These are phyloP conservation scores for Zasmidium citrigriseum DNA, from an alignment of 2,329 filamentous ascomycete species.

Conservation along the genomic window DNA sequence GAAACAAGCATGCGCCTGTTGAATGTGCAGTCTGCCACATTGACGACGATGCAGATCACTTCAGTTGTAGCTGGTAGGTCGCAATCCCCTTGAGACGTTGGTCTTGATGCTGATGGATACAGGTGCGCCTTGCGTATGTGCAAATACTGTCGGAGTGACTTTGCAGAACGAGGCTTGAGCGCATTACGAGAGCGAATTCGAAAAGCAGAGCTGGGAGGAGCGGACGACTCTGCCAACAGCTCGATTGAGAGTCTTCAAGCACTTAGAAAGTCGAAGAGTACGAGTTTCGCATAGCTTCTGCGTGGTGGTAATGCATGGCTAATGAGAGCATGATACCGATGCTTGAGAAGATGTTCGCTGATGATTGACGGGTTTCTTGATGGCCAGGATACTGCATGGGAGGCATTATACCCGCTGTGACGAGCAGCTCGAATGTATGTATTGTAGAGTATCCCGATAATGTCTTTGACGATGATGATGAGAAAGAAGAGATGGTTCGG, in stretches of 20 bases:
- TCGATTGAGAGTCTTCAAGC: slow-evolving; percentile 8
- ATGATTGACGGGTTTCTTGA: not conserved
- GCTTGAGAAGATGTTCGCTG: not conserved
- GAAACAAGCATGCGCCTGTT: slow-evolving; percentile 35
- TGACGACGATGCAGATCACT: slow-evolving; percentile 33
- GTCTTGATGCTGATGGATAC: too few relatives aligned
- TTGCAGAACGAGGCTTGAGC: slow-evolving; percentile 22
- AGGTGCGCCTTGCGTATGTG: slow-evolving; percentile 30
- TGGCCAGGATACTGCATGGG: slow-evolving; percentile 1
- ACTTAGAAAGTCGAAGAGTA: slow-evolving; percentile 1
- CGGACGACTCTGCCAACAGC: slow-evolving; percentile 8
- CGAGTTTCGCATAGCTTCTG: slow-evolving; percentile 2
- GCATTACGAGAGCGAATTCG: slow-evolving; percentile 22
- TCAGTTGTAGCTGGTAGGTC: slow-evolving; percentile 32
- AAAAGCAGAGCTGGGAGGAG: slow-evolving; percentile 10
- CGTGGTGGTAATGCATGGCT: not conserved
- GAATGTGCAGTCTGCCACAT: slow-evolving; percentile 38
- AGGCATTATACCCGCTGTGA: slow-evolving; percentile 5
- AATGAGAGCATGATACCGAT: not conserved
- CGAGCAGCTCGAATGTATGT: not conserved
- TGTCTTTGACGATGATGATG: not conserved
- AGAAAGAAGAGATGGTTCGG: too few relatives aligned
- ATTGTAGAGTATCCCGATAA: not conserved
- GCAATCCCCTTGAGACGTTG: too few relatives aligned
- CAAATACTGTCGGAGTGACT: slow-evolving; percentile 25